Evolutionary conservation across 345 rosid species (phyloP).

Genomic region (Balakata baccata): DNA sequence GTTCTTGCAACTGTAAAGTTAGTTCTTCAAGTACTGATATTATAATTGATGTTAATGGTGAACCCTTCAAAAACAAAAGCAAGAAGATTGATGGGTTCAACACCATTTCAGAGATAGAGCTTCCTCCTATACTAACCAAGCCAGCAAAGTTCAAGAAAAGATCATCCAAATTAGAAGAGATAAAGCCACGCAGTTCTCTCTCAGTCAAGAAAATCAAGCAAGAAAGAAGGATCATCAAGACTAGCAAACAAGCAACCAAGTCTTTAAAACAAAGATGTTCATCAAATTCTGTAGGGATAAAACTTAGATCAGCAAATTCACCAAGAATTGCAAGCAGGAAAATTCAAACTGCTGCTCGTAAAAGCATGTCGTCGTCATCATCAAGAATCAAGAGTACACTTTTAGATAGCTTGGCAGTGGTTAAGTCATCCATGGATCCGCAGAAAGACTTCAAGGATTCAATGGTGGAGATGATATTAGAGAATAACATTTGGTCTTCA

Average conservation of each 20-base stretch:
- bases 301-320: conserved; percentile 47
- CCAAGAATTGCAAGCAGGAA: conserved; percentile 42
- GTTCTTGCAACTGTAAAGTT: conserved; percentile 29
- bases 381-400: conserved; percentile 26
- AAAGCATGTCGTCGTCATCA: conserved; percentile 23
- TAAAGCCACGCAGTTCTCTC: conserved; percentile 14
- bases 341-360: conserved; percentile 20
- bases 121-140: conserved; percentile 20
- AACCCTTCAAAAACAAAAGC: conserved; percentile 13
- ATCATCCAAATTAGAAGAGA: conserved; percentile 5
- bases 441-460: conserved; percentile 80
- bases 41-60: conserved; percentile 37
- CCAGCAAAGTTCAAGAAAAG: conserved; percentile 10
- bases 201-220: conserved; percentile 31
- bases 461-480: conserved; percentile 91
- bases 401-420: conserved; percentile 59
- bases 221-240: conserved; percentile 22
- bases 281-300: conserved; percentile 52
- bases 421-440: conserved; percentile 75
- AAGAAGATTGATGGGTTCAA: conserved; percentile 21
- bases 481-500: conserved; percentile 59
- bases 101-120: conserved; percentile 24
- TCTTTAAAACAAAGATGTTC: neutral
- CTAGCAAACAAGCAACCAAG: conserved; percentile 6
- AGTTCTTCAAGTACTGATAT: conserved; percentile 41